Percentiles rank a stretch among this genome's conserved stretches.
These are phyloP conservation scores for Luffa aegyptiaca DNA, from an alignment of 306 rosid genomes.

Conservation along the genomic window DNA sequence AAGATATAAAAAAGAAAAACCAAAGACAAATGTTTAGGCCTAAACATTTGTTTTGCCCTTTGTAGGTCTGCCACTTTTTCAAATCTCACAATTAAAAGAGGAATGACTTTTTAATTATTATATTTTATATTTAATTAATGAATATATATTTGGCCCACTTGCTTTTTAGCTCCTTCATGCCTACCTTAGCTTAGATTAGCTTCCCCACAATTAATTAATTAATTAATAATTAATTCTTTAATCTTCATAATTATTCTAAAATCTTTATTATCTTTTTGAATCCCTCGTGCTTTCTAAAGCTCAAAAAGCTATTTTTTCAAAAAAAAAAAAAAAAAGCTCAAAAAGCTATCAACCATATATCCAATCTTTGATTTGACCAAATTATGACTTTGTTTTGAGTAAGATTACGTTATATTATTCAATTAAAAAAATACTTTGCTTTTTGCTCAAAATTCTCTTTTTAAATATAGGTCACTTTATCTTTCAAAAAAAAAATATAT, in stretches of 20 bases:
- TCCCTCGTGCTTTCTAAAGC: slow-evolving; percentile 5
- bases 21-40: neutral
- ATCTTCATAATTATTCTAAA: neutral
- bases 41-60: neutral
- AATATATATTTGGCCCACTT: slow-evolving; percentile 2
- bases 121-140: neutral
- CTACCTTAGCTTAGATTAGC: neutral
- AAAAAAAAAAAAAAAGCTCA: too few species aligned
- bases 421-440: neutral
- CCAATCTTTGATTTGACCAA: neutral
- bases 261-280: neutral
- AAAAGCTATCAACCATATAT: neutral
- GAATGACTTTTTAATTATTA: neutral
- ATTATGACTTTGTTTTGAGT: neutral
- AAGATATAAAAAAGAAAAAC: neutral
- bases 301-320: neutral
- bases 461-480: neutral
- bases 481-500: too few species aligned
- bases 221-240: neutral
- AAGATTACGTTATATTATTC: neutral
- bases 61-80: neutral
- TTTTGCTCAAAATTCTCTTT: neutral
- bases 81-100: neutral
- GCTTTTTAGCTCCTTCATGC: slow-evolving; percentile 3
- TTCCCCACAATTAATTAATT: neutral